Conservation (phyloP, 306 rosid species). For the Medicago lupulina region DNA sequence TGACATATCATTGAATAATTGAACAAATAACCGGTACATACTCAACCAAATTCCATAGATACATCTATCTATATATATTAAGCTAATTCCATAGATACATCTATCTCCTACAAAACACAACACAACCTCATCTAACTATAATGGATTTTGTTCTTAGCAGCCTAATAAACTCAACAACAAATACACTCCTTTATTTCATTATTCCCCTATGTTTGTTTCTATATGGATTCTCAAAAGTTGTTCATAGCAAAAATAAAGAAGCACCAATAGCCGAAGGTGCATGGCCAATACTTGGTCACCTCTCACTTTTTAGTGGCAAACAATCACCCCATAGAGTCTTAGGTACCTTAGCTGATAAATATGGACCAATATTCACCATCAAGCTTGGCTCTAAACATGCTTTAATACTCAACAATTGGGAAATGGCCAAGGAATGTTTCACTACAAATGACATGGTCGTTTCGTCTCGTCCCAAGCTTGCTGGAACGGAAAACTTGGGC, state of each 20-base stretch:
- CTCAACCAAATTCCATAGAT: too few relatives aligned
- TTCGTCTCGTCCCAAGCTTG: conserved; percentile 34
- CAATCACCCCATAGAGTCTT: conserved; percentile 28
- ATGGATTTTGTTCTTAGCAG: background rate
- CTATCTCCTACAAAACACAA: background rate
- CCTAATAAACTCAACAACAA: background rate
- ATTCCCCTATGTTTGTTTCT: background rate
- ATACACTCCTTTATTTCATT: background rate
- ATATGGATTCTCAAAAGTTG: background rate
- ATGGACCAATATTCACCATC: conserved; percentile 44
- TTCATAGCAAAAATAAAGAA: background rate
- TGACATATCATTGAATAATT: too few relatives aligned
- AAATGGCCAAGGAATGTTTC: conserved; percentile 50
- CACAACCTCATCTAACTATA: background rate
- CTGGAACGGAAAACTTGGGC: background rate
- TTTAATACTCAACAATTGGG: conserved; percentile 37
- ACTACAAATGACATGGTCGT: conserved; percentile 39
- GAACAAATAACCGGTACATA: too few relatives aligned
- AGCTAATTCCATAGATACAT: too few relatives aligned
- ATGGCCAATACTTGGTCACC: conserved; percentile 51
- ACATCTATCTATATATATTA: too few relatives aligned
- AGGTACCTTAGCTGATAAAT: conserved; percentile 46
- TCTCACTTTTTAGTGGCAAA: background rate
- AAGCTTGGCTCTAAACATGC: conserved; percentile 23
- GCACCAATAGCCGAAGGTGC: conserved; percentile 32